Base-by-base conservation (phyloP, 2,329 filamentous ascomycete species). In the Fusarium decemcellulare region DNA sequence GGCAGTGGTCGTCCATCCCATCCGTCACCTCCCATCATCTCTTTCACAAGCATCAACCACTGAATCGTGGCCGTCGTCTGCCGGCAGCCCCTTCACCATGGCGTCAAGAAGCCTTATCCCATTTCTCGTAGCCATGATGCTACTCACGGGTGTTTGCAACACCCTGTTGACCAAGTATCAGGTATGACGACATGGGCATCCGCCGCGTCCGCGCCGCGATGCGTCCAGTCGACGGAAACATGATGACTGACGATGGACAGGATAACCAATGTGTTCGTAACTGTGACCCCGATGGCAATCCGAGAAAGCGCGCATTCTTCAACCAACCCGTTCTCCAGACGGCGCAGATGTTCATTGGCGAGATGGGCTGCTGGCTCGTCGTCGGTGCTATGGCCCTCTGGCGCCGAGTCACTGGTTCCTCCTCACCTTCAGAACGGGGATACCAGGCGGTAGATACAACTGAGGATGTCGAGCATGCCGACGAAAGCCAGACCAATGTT, bases 301-400 rank as follows among this genome's bases (percentile, higher is more conserved):
- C 89, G 10, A 86, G 86, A 63, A 88, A 91, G 71, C 91, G 89
- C 56, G 84, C 88, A 68, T 87, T 88, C 73, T 98, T 99, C 81
- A 94, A 98, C 80, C 95, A 98, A 79, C 96, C 96, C 16, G 95
- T 99, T 55, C 90, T 98, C 58, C 96, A 99, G 80, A 98, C 96
- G 68, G 90, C 94, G 1, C 96, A 98, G 80, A 99, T 99, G 96
- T 99, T 99, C 79, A 87, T 98, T 67, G 96, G 96, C 59, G 96
- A 99, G 80, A 92, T 93, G 87, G 95, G 94, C 68, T 97, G 94
- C 84, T 99, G 95, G 95, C 87, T 98, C 14, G 93, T 99, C 56
- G 88, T 98, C 44, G 90, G 92, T 23, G 75, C 87, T 52, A 90
- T 92, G 77, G 85, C 88, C 23, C 81, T 95, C 3, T 93, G 92